Evolutionary conservation across 768 basidiomycete species (phyloP).

Genomic region (Candolleomyces eurysporus): DNA sequence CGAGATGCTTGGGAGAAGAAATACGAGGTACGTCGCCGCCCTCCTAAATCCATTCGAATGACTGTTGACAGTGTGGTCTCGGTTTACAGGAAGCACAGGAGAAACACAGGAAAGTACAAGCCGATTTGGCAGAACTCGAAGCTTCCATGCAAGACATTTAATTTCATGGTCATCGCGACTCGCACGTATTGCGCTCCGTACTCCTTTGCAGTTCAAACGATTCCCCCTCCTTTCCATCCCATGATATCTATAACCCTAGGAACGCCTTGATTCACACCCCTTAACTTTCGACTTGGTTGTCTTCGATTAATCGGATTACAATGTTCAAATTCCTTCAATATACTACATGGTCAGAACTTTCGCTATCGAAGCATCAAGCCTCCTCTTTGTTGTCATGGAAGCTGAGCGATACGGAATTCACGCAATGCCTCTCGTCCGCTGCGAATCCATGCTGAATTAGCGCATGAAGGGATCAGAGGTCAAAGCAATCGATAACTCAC

Average conservation of each 20-base stretch:
- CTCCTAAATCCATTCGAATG: not conserved
- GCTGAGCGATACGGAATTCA: slow-evolving; percentile 84
- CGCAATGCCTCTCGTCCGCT: slow-evolving; percentile 87
- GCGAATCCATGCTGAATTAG: not conserved
- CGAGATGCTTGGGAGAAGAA: slow-evolving; percentile 94
- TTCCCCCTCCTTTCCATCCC: no score
- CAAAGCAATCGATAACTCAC: slow-evolving; percentile 37
- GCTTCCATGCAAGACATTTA: slow-evolving; percentile 69
- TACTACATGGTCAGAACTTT: no score
- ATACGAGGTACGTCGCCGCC: slow-evolving; percentile 66
- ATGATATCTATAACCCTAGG: no score
- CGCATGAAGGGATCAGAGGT: not conserved
- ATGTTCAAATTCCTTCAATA: no score
- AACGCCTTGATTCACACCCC: no score
- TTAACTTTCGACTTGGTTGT: no score
- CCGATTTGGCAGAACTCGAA: slow-evolving; percentile 83
- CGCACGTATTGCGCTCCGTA: no score
- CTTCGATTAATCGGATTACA: no score
- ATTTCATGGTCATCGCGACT: slow-evolving; percentile 15
- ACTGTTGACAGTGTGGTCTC: not conserved
- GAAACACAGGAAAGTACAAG: slow-evolving; percentile 73
- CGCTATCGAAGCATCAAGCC: no score
- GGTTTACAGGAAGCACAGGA: slow-evolving; percentile 67
- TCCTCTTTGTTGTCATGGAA: slow-evolving; percentile 53
- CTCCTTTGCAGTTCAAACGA: no score